These are phyloP conservation scores for Starmerella potacharoeniae DNA, from an alignment of 805 yeast species.

Conservation along the genomic window DNA sequence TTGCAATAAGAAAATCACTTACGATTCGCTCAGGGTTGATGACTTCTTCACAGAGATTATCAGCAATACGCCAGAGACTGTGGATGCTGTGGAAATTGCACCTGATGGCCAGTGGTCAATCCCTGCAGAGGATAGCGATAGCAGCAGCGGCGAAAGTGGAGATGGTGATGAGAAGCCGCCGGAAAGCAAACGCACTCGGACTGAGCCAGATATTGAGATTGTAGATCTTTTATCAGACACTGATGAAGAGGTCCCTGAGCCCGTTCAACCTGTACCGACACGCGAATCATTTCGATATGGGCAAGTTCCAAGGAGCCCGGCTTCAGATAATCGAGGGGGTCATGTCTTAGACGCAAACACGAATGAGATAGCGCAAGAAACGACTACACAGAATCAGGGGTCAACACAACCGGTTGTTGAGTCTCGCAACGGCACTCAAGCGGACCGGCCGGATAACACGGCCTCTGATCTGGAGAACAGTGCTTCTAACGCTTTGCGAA, in stretches of 20 bases:
- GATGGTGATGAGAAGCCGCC: conserved; percentile 6
- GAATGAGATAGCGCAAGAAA: background rate
- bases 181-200: background rate
- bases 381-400: too few species aligned
- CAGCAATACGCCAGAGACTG: conserved; percentile 39
- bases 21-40: conserved; percentile 55
- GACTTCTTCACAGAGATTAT: conserved; percentile 62
- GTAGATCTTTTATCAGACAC: conserved; percentile 13
- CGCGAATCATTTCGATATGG: background rate
- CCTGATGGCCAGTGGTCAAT: conserved; percentile 65
- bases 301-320: background rate
- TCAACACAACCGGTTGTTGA: too few species aligned
- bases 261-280: background rate
- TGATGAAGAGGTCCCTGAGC: conserved; percentile 14
- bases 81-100: conserved; percentile 54
- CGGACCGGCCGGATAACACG: too few species aligned
- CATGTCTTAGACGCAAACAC: background rate
- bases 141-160: conserved; percentile 6
- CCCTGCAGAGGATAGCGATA: conserved; percentile 10
- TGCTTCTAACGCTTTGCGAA: too few species aligned
- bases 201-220: conserved; percentile 6
- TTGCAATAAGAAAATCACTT: conserved; percentile 45
- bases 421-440: too few species aligned
- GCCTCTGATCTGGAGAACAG: too few species aligned
- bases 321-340: background rate